Base-by-base conservation (phyloP, 106 monocot genomes). In the Amphibolis antarctica region DNA sequence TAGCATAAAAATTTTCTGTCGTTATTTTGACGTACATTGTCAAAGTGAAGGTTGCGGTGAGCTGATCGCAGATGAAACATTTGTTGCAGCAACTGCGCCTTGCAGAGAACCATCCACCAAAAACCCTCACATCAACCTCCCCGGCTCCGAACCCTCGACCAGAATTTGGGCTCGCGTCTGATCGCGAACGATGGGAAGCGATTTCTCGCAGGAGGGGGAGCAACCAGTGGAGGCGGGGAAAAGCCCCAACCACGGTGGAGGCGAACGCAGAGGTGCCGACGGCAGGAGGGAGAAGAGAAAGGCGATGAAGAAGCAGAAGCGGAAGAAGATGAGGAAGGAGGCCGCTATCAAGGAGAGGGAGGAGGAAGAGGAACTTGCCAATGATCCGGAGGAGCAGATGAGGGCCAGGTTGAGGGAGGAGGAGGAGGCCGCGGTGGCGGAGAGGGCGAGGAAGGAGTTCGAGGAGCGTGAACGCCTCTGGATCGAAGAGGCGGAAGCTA, bases 381-480 rank as follows among this genome's bases (percentile, higher is more conserved):
- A 82, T 9, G 88, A 88, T 72, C 88, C 88, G 18, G 85, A 84
- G 54, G 85, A 85, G 73, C 84, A 80, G 74, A 25, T 75, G 0
- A 67, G 58, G 43, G 66, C 77, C 22, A 62, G 61, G 47, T 25
- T 72, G 21, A 72, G 48, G 62, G 85, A 82, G 82, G 30, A 80
- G 59, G 85, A 88, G 66, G 92, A 88, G 84, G 68, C 69, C 0
- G 82, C 80, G 69, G 54, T 50, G 9, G 67, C 78, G 11, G 92
- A 88, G 72, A 76, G 75, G 44, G 88, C 51, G 68, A 72, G 88
- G 67, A 71, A 24, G 60, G 79, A 64, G 63, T 92, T 88, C 66
- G 88, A 92, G 78, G 92, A 92, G 78, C 68, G 85, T n/a, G 88
- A 88, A 68, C 50, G 76, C 58, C 43, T 76, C 15, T 92, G 79